Evolutionary conservation across 1,284 basidiomycete species (phyloP).

Genomic region (Puccinia coronata): DNA sequence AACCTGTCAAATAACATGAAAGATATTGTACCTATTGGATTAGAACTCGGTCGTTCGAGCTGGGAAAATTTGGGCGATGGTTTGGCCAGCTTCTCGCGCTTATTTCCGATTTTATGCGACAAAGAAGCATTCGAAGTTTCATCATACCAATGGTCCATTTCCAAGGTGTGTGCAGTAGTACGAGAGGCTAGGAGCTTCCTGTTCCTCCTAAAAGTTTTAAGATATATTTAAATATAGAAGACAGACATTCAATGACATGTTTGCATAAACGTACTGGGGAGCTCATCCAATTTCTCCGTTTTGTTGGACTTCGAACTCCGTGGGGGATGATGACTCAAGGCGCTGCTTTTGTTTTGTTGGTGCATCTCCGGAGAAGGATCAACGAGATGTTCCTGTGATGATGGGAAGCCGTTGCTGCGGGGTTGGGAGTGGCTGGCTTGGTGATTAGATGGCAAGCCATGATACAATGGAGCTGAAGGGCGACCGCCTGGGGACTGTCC

Average conservation of each 20-base stretch:
- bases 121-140: background rate
- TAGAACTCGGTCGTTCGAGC: background rate
- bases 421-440: conserved; percentile 1
- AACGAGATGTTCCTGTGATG: background rate
- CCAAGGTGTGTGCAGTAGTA: background rate
- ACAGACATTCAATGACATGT: background rate
- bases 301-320: background rate
- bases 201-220: too few species aligned
- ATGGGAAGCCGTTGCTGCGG: background rate
- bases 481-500: background rate
- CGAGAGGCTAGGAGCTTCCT: background rate
- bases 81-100: conserved; percentile 1
- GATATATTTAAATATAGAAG: background rate
- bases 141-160: background rate
- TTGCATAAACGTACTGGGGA: background rate
- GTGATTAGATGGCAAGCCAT: background rate
- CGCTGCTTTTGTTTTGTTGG: background rate
- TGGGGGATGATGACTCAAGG: background rate
- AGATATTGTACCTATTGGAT: background rate
- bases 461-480: background rate
- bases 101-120: background rate
- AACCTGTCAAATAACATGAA: background rate
- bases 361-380: background rate
- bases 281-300: background rate
- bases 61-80: conserved; percentile 13